Evolutionary conservation across 768 basidiomycete species (phyloP).

Genomic region (Phallus indusiatus): DNA sequence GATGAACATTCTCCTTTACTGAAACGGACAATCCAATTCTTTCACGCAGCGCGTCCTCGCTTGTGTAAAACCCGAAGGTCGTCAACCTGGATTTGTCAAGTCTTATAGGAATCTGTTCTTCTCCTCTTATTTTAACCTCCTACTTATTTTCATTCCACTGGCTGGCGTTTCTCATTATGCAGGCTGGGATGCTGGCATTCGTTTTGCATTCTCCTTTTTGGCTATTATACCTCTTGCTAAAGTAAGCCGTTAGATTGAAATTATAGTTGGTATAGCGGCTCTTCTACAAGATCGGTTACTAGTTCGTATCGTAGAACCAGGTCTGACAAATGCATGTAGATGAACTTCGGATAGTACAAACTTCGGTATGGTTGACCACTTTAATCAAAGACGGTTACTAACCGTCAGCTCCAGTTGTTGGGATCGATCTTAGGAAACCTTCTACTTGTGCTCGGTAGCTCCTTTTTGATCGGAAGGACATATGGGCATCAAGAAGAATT

Average conservation of each 20-base stretch:
- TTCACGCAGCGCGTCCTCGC: conserved; percentile 27
- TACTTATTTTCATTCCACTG: conserved; percentile 75
- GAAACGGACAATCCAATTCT: conserved; percentile 22
- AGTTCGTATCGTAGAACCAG: not conserved
- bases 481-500: conserved; percentile 61
- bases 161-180: conserved; percentile 53
- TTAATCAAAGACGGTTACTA: not conserved
- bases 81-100: conserved; percentile 49
- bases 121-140: conserved; percentile 60
- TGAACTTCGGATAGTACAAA: conserved; percentile 84
- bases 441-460: conserved; percentile 82
- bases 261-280: conserved; percentile 83
- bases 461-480: conserved; percentile 77
- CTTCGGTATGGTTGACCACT: conserved; percentile 42
- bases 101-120: conserved; percentile 57
- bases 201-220: conserved; percentile 67
- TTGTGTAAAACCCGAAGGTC: conserved; percentile 44
- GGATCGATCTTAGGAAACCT: conserved; percentile 89
- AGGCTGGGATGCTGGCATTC: conserved; percentile 67
- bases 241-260: conserved; percentile 59
- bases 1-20: conserved; percentile 42
- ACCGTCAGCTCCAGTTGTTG: conserved; percentile 49
- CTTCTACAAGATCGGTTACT: conserved; percentile 52
- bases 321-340: conserved; percentile 28
- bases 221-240: conserved; percentile 85